These are phyloP conservation scores for Alternaria panax DNA, from an alignment of 2,329 filamentous ascomycete species.

Conservation along the genomic window DNA sequence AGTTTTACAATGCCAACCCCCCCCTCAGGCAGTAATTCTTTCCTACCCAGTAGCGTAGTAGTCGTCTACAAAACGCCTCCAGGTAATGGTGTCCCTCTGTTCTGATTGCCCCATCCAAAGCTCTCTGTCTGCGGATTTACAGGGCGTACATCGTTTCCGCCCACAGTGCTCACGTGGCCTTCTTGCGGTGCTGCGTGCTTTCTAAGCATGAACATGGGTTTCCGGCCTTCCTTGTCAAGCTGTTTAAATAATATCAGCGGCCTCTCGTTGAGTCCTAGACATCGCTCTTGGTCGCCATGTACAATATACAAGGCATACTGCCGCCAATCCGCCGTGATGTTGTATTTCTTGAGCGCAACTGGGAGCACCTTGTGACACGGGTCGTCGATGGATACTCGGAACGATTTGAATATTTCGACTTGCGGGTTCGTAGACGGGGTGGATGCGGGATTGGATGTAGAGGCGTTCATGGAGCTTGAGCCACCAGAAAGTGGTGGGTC, in stretches of 20 bases:
- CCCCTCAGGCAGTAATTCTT: background rate
- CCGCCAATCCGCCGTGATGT: slow-evolving; percentile 97
- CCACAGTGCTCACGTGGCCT: slow-evolving; percentile 53
- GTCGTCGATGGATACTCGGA: slow-evolving; percentile 97
- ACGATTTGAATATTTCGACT: slow-evolving; percentile 98
- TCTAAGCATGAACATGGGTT: slow-evolving; percentile 98
- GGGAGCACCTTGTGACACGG: slow-evolving; percentile 97
- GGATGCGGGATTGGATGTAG: slow-evolving; percentile 30
- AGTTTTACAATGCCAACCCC: slow-evolving; percentile 11
- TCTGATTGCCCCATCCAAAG: slow-evolving; percentile 36
- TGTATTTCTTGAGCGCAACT: slow-evolving; percentile 95
- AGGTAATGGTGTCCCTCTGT: slow-evolving; percentile 34
- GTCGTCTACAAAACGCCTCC: slow-evolving; percentile 30
- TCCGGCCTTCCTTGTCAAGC: slow-evolving; percentile 93
- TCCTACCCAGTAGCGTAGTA: background rate
- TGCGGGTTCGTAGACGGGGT: slow-evolving; percentile 54
- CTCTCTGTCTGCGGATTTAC: slow-evolving; percentile 28
- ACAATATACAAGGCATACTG: slow-evolving; percentile 98
- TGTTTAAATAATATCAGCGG: slow-evolving; percentile 97
- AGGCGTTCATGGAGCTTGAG: slow-evolving; percentile 34
- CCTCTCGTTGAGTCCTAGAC: slow-evolving; percentile 88
- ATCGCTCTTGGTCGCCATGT: slow-evolving; percentile 97
- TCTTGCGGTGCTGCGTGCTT: slow-evolving; percentile 65
- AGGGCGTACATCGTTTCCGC: slow-evolving; percentile 43
- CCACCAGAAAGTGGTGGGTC: slow-evolving; percentile 49